Percentiles rank a stretch among this genome's conserved stretches.
phyloP scores from a whole-genome alignment of 805 yeast genomes.

The Zygotorulaspora danielsina region DNA sequence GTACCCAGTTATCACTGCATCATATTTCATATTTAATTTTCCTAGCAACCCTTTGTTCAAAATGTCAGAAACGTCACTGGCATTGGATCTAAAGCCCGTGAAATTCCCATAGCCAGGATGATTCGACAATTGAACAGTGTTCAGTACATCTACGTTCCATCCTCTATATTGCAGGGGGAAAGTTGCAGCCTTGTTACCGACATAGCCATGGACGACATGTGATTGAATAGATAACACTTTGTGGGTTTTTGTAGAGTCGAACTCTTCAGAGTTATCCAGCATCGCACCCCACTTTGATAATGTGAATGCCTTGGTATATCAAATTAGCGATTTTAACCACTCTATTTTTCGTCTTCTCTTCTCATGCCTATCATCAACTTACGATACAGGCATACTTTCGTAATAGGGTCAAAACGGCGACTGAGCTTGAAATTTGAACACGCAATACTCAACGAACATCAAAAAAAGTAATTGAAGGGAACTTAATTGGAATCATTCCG shows the following conservation, averaged over 20 bases:
- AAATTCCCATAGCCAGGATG: constrained; percentile 84
- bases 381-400: too few species aligned
- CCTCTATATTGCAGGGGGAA: constrained; percentile 82
- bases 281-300: neutral
- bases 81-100: constrained; percentile 51
- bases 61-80: constrained; percentile 46
- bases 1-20: constrained; percentile 76
- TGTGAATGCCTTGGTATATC: too few species aligned
- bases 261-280: constrained; percentile 2
- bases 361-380: too few species aligned
- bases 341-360: too few species aligned
- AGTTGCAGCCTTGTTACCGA: constrained; percentile 87
- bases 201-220: constrained; percentile 94
- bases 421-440: too few species aligned
- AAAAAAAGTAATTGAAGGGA: too few species aligned
- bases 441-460: too few species aligned
- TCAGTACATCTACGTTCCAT: constrained; percentile 89
- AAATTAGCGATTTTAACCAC: too few species aligned
- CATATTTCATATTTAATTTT: constrained; percentile 48
- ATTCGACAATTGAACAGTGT: constrained; percentile 84
- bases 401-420: too few species aligned
- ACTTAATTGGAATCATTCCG: too few species aligned
- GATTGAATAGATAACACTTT: constrained; percentile 63
- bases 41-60: constrained; percentile 50
- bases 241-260: constrained; percentile 9